A percentile compares a stretch with the other conserved stretches of the same genome.
phyloP scores from a whole-genome alignment of 108 stramenopile genomes.

The Ochromonas danica region DNA sequence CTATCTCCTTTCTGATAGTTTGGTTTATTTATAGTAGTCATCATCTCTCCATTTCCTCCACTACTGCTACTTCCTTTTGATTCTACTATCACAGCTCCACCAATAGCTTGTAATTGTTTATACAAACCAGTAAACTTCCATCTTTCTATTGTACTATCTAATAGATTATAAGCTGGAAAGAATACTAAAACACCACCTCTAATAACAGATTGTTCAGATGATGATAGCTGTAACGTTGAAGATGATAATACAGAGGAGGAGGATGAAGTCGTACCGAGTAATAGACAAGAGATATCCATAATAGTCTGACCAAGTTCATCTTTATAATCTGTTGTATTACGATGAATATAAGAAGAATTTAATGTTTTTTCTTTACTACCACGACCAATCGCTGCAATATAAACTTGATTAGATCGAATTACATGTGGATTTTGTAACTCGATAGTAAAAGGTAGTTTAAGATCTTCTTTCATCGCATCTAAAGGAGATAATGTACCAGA shows the following conservation, averaged over 20 bases:
- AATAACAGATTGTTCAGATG: too few relatives aligned
- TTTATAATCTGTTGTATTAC: constrained; percentile 79
- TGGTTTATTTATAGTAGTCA: too few relatives aligned
- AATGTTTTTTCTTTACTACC: constrained; percentile 75
- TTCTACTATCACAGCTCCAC: not conserved
- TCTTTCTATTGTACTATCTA: constrained; percentile 37
- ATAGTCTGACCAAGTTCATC: constrained; percentile 84
- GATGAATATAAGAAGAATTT: constrained; percentile 73
- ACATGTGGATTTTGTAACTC: constrained; percentile 30
- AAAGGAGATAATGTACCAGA: constrained; percentile 34
- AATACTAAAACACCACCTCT: constrained; percentile 93
- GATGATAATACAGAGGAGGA: too few relatives aligned
- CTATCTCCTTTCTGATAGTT: too few relatives aligned
- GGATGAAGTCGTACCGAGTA: not conserved
- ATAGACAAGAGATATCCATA: constrained; percentile 42
- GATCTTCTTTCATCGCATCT: constrained; percentile 29
- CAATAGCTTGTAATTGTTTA: not conserved
- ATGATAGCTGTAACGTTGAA: too few relatives aligned
- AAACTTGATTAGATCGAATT: constrained; percentile 15
- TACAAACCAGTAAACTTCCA: constrained; percentile 1
- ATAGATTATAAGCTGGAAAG: constrained; percentile 86
- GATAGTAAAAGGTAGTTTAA: constrained; percentile 32
- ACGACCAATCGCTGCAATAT: constrained; percentile 54
- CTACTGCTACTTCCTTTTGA: not conserved
- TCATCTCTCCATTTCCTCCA: not conserved